Base-by-base conservation (phyloP, 2,329 filamentous ascomycete genomes). In the Aspergillus jensenii region DNA sequence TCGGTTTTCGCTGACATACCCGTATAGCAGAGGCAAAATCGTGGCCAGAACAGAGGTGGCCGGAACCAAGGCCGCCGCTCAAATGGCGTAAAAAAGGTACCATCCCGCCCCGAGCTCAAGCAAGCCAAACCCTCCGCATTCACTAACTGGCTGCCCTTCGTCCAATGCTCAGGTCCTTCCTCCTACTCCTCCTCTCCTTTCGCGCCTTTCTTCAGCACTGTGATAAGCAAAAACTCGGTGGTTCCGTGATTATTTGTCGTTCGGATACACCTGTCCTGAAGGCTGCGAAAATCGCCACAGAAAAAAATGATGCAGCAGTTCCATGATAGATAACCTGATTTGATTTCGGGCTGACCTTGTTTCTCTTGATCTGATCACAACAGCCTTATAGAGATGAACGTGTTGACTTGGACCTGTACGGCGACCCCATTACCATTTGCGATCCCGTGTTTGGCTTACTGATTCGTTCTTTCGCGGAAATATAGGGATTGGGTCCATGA, bases 401-500 rank as follows among this genome's bases (percentile, higher is more conserved):
- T 63, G 72, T 78, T 59, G 76, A 80, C 60, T 65, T 80, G 60
- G 76, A 79, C 68, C 74, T 77, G 78, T 80, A 69, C 68, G 67
- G 65, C 56, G 47, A 11, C 52, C 41, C 55, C 41, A 33, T 43
- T 14, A 27, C 48, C 43, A 15, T 21, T 11, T 35, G 45, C 31
- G 27, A 35, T 14, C 15, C 14, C 8, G 15, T 5, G 27, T 6
- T 31, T 46, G 25, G 44, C 47, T 56, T 44, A 55, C 55, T 55
- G 46, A 50, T 46, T 27, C 21, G 5, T 44, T 35, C 3, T 15
- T 31, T 51, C 25, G 15, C 35, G n/a, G 14, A n/a, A 48, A 17
- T 41, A 23, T 40, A 91, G 91, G 71, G 92, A 96, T 81, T 97
- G 93, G 93, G 91, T 96, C 67, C 93, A 97, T 74, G 91, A 96